Conservation (phyloP, 2,329 filamentous ascomycete species). For the Xylariaceae sp. region DNA sequence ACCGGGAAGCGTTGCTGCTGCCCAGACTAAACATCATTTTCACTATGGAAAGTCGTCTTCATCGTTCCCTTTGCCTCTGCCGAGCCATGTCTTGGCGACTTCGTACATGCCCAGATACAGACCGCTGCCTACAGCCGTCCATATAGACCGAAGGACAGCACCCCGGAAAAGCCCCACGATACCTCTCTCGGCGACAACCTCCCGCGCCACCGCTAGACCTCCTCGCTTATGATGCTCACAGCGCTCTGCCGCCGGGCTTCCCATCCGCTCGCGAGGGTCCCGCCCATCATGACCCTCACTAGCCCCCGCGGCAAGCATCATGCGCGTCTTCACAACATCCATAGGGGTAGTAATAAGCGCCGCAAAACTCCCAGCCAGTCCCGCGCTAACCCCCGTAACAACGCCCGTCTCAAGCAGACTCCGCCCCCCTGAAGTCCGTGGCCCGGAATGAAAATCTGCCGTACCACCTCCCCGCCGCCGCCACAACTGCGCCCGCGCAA, state of each 20-base stretch:
- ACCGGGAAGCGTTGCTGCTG: not conserved
- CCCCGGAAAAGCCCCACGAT: constrained; percentile 73
- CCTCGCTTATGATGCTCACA: constrained; percentile 24
- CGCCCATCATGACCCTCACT: constrained; percentile 28
- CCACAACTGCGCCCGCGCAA: constrained; percentile 63
- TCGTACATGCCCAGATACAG: constrained; percentile 87
- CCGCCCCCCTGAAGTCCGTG: constrained; percentile 32
- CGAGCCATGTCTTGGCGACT: constrained; percentile 64
- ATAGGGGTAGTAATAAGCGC: constrained; percentile 82
- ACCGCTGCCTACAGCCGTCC: constrained; percentile 79
- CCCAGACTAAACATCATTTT: not conserved
- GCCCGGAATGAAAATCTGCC: constrained; percentile 24
- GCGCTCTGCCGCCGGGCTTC: constrained; percentile 31
- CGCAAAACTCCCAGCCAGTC: constrained; percentile 67
- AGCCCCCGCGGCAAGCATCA: constrained; percentile 33
- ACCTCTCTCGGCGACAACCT: constrained; percentile 64
- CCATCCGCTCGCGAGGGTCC: constrained; percentile 27
- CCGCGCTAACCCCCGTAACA: constrained; percentile 71
- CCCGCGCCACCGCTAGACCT: constrained; percentile 56
- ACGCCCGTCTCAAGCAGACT: constrained; percentile 60
- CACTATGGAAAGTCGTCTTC: constrained; percentile 27
- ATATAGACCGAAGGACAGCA: constrained; percentile 65
- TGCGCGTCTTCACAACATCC: constrained; percentile 77
- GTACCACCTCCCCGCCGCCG: constrained; percentile 8
- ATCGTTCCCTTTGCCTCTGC: constrained; percentile 42